Base-by-base conservation (phyloP, 192 early-diverging fungal species). In the Coemansia sp. region DNA sequence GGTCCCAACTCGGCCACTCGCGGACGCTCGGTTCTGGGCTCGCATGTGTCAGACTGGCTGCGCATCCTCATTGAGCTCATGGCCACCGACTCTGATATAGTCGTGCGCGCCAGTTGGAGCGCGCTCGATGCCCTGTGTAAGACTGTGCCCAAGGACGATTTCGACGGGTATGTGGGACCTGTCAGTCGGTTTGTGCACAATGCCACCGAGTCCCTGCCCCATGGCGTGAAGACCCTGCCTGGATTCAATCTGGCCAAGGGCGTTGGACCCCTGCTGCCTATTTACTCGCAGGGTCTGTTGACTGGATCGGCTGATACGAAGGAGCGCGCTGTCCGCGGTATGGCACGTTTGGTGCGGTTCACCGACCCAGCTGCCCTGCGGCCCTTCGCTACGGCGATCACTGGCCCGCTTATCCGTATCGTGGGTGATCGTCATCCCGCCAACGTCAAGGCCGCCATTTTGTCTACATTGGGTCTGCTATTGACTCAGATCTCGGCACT, bases 391-490 rank as follows among this genome's bases (percentile, higher is more conserved):
- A 98, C 96, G 7, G 91, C 92, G 68, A 96, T 99, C 44, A 96
- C 97, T 8, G 97, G 97, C 49, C 95, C 96, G 28, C 87, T 99
- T 49, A 99, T 99, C 84, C 93, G 97, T 83, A 93, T 98, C 65
- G 90, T 97, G 67, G 96, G 96, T 60, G 97, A 99, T 78, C 91
- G 96, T 32, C 90, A 96, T 82, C 87, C 93, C 66, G 80, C 93
- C 19, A 85, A 89, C 60, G 97, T 99, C 63, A 99, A 99, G 86
- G 89, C 92, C 4, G 94, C 94, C 8, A 98, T 99, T 52, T 80
- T 99, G 38, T 80, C 89, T 32, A 95, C 97, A 7, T 78, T 99
- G 23, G 89, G 89, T 75, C 86, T 86, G 50, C 78, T 98, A 7
- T 84, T 99, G 62, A 73, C 73, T 32, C 96, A 95, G 75, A 92